These are phyloP conservation scores for Coemansia sp. DNA, from an alignment of 192 early-diverging fungal species.

Conservation along the genomic window DNA sequence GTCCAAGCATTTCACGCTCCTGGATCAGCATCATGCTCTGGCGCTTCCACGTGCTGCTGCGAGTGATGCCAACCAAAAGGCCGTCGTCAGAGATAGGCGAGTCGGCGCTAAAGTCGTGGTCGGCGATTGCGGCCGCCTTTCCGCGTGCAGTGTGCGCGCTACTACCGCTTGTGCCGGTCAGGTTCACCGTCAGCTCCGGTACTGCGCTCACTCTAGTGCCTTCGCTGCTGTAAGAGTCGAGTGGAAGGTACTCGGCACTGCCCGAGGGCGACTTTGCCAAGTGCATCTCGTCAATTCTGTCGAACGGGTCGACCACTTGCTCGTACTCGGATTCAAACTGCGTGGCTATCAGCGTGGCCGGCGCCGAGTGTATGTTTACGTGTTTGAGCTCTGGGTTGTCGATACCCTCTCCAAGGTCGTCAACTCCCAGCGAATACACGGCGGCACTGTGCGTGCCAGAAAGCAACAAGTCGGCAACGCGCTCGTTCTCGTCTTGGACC, in stretches of 20 bases:
- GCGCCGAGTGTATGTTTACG: conserved; percentile 29
- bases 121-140: background rate
- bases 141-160: background rate
- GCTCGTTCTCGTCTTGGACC: conserved; percentile 41
- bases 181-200: background rate
- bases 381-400: conserved; percentile 41
- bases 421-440: background rate
- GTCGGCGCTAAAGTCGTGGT: background rate
- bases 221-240: conserved; percentile 27
- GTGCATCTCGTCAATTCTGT: conserved; percentile 49
- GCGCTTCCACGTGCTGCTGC: conserved; percentile 49
- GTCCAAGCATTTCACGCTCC: conserved; percentile 39
- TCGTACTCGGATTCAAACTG: conserved; percentile 16
- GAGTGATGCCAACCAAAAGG: conserved; percentile 19
- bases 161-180: background rate
- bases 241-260: conserved; percentile 51
- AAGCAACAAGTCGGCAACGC: conserved; percentile 39
- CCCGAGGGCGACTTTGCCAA: conserved; percentile 30
- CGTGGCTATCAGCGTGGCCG: conserved; percentile 34
- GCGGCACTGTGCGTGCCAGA: conserved; percentile 13
- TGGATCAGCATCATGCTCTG: conserved; percentile 38
- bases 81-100: conserved; percentile 21
- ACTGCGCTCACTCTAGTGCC: background rate
- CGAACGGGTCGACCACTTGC: conserved; percentile 39
- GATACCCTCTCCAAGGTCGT: background rate